These are phyloP conservation scores for Hygrophila difformis DNA, from an alignment of 257 asterid genomes.

Conservation along the genomic window DNA sequence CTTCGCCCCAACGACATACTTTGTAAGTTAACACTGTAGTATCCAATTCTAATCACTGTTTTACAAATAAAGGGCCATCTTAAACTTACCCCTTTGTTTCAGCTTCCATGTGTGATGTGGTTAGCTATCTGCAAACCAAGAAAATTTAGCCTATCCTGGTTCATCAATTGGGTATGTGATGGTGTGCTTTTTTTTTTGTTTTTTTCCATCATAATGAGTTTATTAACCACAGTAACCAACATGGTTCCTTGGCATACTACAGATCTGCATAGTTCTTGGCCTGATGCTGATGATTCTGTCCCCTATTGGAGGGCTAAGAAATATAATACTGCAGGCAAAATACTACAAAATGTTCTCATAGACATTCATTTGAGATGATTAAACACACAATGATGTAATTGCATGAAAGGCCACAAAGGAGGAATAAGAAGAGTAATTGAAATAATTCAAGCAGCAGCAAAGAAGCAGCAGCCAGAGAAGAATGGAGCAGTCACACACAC, in stretches of 20 bases:
- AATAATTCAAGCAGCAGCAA: no score
- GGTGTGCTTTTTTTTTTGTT: not conserved
- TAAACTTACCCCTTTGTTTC: no score
- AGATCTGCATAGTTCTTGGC: conserved; percentile 37
- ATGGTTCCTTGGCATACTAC: no score
- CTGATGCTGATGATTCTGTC: conserved; percentile 33
- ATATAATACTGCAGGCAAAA: conserved; percentile 29
- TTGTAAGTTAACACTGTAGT: conserved; percentile 35
- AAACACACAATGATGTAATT: no score
- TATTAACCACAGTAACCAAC: no score
- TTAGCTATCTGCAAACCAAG: conserved; percentile 62
- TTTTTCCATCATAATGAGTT: no score
- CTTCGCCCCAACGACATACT: conserved; percentile 93
- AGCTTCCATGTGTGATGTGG: conserved; percentile 88
- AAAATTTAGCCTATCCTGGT: conserved; percentile 54
- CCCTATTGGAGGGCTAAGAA: conserved; percentile 47
- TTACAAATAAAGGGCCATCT: no score
- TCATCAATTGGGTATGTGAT: conserved; percentile 56
- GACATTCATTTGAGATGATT: no score
- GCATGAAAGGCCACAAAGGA: no score
- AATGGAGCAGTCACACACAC: no score
- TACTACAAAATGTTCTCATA: conserved; percentile 37
- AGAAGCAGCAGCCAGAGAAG: no score
- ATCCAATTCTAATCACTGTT: not conserved
- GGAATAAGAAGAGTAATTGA: no score